phyloP scores from a whole-genome alignment of 768 basidiomycete species.

The Phaffia australis region DNA sequence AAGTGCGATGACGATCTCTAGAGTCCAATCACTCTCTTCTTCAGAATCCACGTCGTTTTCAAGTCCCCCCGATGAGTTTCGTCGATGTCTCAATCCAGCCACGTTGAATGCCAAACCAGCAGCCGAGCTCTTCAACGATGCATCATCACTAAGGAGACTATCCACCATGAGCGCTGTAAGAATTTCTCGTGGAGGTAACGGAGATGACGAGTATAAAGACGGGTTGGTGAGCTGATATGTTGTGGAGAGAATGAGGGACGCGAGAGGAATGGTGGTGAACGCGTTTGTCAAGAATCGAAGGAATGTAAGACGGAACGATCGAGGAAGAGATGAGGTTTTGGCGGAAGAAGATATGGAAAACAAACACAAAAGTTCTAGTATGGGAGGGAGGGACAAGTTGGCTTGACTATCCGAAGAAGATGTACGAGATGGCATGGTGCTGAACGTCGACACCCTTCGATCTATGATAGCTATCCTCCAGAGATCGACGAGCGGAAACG shows the following conservation, averaged over 20 bases:
- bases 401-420: neutral
- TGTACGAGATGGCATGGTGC: slow-evolving; percentile 32
- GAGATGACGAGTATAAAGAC: slow-evolving; percentile 5
- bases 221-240: neutral
- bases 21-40: slow-evolving; percentile 73
- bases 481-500: slow-evolving; percentile 75
- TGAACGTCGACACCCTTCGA: slow-evolving; percentile 41
- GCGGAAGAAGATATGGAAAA: neutral
- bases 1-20: slow-evolving; percentile 73
- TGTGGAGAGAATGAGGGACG: slow-evolving; percentile 42
- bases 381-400: slow-evolving; percentile 1
- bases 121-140: slow-evolving; percentile 59
- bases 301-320: slow-evolving; percentile 55
- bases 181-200: slow-evolving; percentile 29
- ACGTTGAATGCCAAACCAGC: slow-evolving; percentile 74
- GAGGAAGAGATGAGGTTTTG: slow-evolving; percentile 33
- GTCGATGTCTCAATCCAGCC: slow-evolving; percentile 54
- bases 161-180: slow-evolving; percentile 54
- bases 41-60: slow-evolving; percentile 30
- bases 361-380: neutral
- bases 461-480: slow-evolving; percentile 70
- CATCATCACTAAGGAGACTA: slow-evolving; percentile 58
- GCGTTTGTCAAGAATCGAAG: slow-evolving; percentile 61
- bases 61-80: neutral
- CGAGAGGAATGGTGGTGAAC: slow-evolving; percentile 45